Evolutionary conservation across 2,329 filamentous ascomycete species (phyloP), one percentile per base, ranked within the genome.

Genomic region (Aureobasidium sp.): DNA sequence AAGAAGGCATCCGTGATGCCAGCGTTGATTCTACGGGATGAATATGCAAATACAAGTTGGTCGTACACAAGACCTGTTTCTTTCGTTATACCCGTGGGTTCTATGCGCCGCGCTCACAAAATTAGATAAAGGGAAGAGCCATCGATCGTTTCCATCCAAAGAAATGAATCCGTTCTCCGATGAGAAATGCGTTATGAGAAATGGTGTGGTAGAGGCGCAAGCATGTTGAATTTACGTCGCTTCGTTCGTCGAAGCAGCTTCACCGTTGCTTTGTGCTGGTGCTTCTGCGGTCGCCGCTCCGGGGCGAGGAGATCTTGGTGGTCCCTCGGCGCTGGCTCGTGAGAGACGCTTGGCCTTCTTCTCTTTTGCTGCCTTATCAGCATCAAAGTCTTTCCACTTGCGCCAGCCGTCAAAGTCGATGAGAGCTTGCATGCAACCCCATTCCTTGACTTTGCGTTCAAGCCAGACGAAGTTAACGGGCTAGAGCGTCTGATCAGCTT

Each of bases 381-480:
- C 58, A n/a, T 51, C 49, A 29, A 62, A 56, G 41, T 62, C 51
- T 47, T 96, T 96, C 94, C 94, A 99, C 75, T 91, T 91, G 61
- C 92, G 85, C 94, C 94, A 99, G 65, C 94, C 94, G 73, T 97
- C 93, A 73, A 94, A 97, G 78, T 99, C 94, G 70, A 99, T 97
- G 27, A 99, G 82, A 11, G 94, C 94, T 78, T 97, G 94, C 94
- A 99, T 99, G 79, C 94, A 97, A 62, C 94, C 94, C 94, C 94
- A 99, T 80, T 99, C 94, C 77, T 95, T 97, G 68, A 97, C 92
- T 75, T 99, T 99, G 63, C 93, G 86, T 74, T 97, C 91, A 29
- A 99, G 84, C 92, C 93, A 99, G 64, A 95, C 89, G 72, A 97
- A 97, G 73, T 96, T 96, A 68, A 99, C 93, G 22, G 94, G 94